Percentiles rank a stretch among this genome's conserved stretches.
Conservation (phyloP, 345 rosid species). For the Sapria himalayana region DNA sequence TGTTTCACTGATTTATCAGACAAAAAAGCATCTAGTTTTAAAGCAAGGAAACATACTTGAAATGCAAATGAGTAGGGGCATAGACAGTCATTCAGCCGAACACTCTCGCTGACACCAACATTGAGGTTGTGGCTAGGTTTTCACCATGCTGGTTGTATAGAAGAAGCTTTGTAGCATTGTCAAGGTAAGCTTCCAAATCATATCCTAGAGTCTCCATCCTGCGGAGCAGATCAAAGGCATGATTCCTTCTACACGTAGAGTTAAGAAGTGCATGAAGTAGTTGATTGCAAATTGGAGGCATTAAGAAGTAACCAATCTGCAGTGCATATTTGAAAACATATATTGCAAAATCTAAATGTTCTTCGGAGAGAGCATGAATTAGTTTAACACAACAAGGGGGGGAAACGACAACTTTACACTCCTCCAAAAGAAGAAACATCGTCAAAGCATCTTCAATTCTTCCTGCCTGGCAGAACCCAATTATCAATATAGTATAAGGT, state of each 20-base stretch:
- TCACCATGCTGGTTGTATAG: constrained; percentile 6
- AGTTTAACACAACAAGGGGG: constrained; percentile 67
- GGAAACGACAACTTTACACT: constrained; percentile 23
- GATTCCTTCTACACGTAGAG: constrained; percentile 15
- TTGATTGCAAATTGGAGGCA: constrained; percentile 31
- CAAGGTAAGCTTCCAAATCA: constrained; percentile 27
- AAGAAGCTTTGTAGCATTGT: constrained; percentile 14
- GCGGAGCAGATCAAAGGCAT: constrained; percentile 22
- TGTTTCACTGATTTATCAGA: too few relatives aligned
- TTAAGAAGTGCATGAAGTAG: constrained; percentile 27
- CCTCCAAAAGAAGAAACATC: constrained; percentile 43
- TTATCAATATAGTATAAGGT: constrained; percentile 53
- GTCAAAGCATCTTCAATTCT: constrained; percentile 36
- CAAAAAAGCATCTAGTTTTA: too few relatives aligned
- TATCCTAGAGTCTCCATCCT: constrained; percentile 49
- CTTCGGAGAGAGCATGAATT: constrained; percentile 36
- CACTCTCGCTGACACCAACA: too few relatives aligned
- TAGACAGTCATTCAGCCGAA: too few relatives aligned
- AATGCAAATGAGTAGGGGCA: too few relatives aligned
- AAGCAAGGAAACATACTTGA: too few relatives aligned
- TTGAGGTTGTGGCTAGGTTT: too few relatives aligned
- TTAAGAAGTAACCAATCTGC: constrained; percentile 36
- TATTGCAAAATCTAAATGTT: constrained; percentile 32
- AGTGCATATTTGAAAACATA: constrained; percentile 52
- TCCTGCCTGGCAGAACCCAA: constrained; percentile 54